Conservation (phyloP, 139 green algal species). For the Chara braunii region DNA sequence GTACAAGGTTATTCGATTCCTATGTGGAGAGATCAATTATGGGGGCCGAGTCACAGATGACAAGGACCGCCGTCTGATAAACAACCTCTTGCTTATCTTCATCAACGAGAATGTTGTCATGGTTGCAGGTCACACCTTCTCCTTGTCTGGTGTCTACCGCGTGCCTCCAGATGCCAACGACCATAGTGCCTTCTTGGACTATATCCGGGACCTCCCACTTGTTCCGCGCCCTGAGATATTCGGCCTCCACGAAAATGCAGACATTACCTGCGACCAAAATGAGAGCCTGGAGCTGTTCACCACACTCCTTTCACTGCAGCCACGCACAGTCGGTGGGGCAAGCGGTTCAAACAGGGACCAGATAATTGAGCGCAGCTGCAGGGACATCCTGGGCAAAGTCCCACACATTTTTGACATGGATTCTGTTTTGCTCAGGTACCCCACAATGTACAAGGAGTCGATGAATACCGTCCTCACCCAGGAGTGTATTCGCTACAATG, state of each 20-base stretch:
- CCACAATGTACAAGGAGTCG: constrained; percentile 68
- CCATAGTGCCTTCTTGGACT: constrained; percentile 45
- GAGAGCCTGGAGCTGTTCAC: constrained; percentile 70
- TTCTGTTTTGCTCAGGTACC: constrained; percentile 52
- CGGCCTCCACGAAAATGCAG: constrained; percentile 53
- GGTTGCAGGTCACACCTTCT: constrained; percentile 22
- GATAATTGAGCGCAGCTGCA: constrained; percentile 45
- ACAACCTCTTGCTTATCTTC: constrained; percentile 47
- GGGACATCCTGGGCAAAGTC: constrained; percentile 51
- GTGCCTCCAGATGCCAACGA: not conserved
- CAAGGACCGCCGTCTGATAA: constrained; percentile 50
- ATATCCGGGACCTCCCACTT: constrained; percentile 49
- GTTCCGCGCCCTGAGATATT: constrained; percentile 51
- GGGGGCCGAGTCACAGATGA: constrained; percentile 48
- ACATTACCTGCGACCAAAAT: constrained; percentile 64
- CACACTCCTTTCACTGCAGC: constrained; percentile 68
- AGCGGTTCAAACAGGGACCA: constrained; percentile 44
- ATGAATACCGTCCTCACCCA: constrained; percentile 81
- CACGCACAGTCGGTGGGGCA: constrained; percentile 41
- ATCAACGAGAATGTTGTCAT: constrained; percentile 36
- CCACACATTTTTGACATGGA: constrained; percentile 58
- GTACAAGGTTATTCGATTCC: constrained; percentile 40
- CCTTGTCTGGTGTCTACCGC: constrained; percentile 3
- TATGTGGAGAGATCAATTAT: constrained; percentile 51
- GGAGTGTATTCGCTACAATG: constrained; percentile 67